These are phyloP conservation scores for Rauvolfia tetraphylla DNA, from an alignment of 257 asterid species.

Conservation along the genomic window DNA sequence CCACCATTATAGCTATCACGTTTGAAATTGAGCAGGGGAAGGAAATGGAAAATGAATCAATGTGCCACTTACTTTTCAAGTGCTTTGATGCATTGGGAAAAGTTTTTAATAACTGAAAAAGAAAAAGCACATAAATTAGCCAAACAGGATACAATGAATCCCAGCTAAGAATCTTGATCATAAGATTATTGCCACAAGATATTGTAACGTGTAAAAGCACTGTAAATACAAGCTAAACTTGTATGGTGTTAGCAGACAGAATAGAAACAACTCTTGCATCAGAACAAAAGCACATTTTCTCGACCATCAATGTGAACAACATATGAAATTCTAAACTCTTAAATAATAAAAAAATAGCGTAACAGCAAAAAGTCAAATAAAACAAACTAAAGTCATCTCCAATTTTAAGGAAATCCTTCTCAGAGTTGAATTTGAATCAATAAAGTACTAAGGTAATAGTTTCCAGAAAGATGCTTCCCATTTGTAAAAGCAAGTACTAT, in stretches of 20 bases:
- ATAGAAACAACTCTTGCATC: background rate
- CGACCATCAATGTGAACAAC: background rate
- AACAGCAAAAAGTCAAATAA: background rate
- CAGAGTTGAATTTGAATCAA: background rate
- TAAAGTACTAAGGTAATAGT: background rate
- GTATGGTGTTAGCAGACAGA: background rate
- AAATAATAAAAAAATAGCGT: background rate
- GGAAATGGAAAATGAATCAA: slow-evolving; percentile 1
- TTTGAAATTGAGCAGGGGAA: background rate
- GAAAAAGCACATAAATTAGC: slow-evolving; percentile 25
- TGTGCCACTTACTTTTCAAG: slow-evolving; percentile 68
- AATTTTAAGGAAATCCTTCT: background rate
- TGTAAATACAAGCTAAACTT: background rate
- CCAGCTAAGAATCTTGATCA: background rate
- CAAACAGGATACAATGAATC: slow-evolving; percentile 11
- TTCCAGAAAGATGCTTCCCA: background rate
- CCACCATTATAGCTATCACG: background rate
- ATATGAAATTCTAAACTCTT: background rate
- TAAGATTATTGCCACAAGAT: background rate
- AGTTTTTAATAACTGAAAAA: slow-evolving; percentile 75
- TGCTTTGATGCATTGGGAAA: slow-evolving; percentile 57
- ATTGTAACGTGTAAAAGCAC: background rate
- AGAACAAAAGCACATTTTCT: background rate
- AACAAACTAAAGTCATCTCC: background rate
- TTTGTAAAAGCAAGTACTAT: background rate